Evolutionary conservation across 768 basidiomycete species (phyloP), one percentile per base, ranked within the genome.

Genomic region (Lactarius sp.): DNA sequence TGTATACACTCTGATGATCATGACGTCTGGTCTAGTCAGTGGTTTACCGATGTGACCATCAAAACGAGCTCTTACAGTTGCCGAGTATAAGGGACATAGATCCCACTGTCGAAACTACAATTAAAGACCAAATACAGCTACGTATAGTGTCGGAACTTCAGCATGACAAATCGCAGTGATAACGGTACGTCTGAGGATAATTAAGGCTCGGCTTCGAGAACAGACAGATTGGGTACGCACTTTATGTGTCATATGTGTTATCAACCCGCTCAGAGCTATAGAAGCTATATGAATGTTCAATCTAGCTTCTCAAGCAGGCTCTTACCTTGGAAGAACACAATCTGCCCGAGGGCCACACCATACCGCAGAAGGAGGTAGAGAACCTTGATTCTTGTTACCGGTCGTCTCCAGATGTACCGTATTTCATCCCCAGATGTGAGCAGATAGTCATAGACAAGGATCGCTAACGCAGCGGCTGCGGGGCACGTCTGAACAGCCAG

Each of bases 401-500:
- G 74, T 0, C 77, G 76, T 22, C 66, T 70, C 79, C 80, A 81
- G 16, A 81, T 73, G 51, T 75, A 72, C 41, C 70, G 61, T 13
- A 80, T 71, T 65, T 81, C 80, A 39, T 80, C 77, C 6, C 66
- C 65, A 31, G 80, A 70, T 6, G 77, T 75, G 33, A 80, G 66
- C 14, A 76, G n/a, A 55, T 80, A 76, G 64, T 81, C 78, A 64
- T 79, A 81, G 2, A 77, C 33, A 4, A 80, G 67, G n/a, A 78
- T 66, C 6, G 69, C 56, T 36, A 77, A 60, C 27, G 73, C 76
- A 16, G 68, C 72, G 20, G 71, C 77, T 78, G 56, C 18, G 12
- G 13, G 7, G 46, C n/a, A 50, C 9, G 53, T 31, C 12, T 55
- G 22, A 44, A 41, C 44, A 42, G 10, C 16, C 34, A 5, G 10